Percentiles rank a stretch among this genome's conserved stretches.
These are phyloP conservation scores for Agrocybe pediades DNA, from an alignment of 768 basidiomycete genomes.

Conservation along the genomic window DNA sequence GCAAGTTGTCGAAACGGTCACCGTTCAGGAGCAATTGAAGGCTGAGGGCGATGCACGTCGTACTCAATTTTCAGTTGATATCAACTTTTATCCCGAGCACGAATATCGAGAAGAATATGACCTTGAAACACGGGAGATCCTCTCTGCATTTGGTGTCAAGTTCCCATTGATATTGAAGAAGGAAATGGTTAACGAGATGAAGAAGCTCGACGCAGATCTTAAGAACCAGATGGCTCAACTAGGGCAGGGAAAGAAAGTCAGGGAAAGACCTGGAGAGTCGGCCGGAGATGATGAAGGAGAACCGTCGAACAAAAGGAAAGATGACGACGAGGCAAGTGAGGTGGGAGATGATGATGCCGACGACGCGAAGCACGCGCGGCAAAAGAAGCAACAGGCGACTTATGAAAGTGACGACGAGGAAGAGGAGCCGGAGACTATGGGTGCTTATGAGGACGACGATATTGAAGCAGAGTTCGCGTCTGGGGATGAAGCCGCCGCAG, in stretches of 20 bases:
- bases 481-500: slow-evolving; percentile 42
- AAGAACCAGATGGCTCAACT: slow-evolving; percentile 79
- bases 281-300: slow-evolving; percentile 51
- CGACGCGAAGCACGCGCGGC: slow-evolving; percentile 70
- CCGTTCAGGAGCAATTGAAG: slow-evolving; percentile 76
- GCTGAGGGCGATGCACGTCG: slow-evolving; percentile 68
- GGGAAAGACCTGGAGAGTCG: slow-evolving; percentile 46
- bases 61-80: slow-evolving; percentile 78
- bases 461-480: slow-evolving; percentile 68
- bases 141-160: slow-evolving; percentile 66
- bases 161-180: slow-evolving; percentile 84
- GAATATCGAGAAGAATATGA: slow-evolving; percentile 88
- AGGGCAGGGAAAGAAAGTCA: slow-evolving; percentile 73
- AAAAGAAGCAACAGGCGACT: slow-evolving; percentile 71
- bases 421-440: slow-evolving; percentile 43
- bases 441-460: slow-evolving; percentile 53
- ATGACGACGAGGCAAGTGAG: slow-evolving; percentile 71
- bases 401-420: slow-evolving; percentile 76
- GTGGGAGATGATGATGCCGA: slow-evolving; percentile 84
- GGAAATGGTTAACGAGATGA: slow-evolving; percentile 86
- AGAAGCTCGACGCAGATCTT: slow-evolving; percentile 76
- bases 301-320: slow-evolving; percentile 33
- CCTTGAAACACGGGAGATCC: slow-evolving; percentile 69
- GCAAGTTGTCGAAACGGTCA: slow-evolving; percentile 82
- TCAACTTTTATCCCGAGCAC: slow-evolving; percentile 82